Conservation (phyloP, 176 grass and related monocot genomes). For the Oryza coarctata region DNA sequence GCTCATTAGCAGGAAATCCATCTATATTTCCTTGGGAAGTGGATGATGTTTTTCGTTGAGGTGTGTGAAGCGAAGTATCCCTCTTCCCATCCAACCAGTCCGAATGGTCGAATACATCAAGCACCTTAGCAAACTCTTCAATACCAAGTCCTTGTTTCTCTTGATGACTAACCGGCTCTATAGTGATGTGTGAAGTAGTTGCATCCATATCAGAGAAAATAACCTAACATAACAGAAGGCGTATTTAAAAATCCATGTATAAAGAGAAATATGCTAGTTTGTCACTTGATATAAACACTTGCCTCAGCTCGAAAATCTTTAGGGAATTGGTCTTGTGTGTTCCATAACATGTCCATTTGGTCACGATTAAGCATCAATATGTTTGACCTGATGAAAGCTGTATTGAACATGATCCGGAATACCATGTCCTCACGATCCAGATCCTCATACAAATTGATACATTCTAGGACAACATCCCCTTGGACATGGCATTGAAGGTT, state of each 20-base stretch:
- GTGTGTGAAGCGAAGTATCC: constrained; percentile 37
- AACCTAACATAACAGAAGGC: constrained; percentile 64
- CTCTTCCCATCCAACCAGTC: constrained; percentile 71
- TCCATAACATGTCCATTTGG: constrained; percentile 79
- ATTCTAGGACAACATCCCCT: constrained; percentile 93
- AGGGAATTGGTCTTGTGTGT: constrained; percentile 61
- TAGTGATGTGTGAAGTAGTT: constrained; percentile 56
- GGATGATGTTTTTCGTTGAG: constrained; percentile 34
- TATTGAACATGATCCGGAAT: constrained; percentile 87
- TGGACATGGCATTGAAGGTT: constrained; percentile 81
- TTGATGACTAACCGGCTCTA: constrained; percentile 55
- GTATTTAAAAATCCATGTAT: constrained; percentile 35
- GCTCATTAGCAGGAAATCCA: constrained; percentile 22
- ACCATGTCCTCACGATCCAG: constrained; percentile 78
- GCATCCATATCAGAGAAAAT: constrained; percentile 86
- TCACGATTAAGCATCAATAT: constrained; percentile 81
- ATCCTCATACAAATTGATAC: constrained; percentile 68
- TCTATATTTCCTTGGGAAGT: constrained; percentile 32
- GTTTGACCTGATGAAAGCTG: constrained; percentile 84
- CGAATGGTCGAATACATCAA: constrained; percentile 74
- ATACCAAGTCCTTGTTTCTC: constrained; percentile 86
- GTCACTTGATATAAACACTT: constrained; percentile 36
- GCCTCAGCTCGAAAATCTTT: constrained; percentile 82
- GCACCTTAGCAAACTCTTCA: constrained; percentile 90
- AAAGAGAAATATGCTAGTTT: constrained; percentile 31